Evolutionary conservation across 306 rosid species (phyloP).

Genomic region (Quillaja saponaria): DNA sequence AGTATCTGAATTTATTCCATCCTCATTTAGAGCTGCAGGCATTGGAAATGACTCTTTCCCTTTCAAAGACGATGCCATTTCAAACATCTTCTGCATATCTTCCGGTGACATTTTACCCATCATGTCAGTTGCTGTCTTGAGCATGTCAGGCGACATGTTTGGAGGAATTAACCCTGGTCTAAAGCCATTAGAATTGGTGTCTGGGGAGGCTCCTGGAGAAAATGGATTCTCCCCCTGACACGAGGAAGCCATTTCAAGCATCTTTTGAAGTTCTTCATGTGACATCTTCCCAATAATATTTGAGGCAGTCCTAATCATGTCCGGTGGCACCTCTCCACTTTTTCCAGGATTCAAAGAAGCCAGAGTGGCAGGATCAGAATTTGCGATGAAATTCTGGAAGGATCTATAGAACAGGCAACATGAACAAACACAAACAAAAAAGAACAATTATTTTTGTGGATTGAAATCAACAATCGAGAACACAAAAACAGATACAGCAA

Average conservation of each 20-base stretch:
- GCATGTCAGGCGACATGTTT: conserved; percentile 75
- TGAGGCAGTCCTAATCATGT: conserved; percentile 80
- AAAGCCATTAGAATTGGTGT: conserved; percentile 37
- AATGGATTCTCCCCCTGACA: conserved; percentile 56
- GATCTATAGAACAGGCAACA: conserved; percentile 50
- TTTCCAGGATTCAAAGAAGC: conserved; percentile 69
- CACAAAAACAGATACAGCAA: not conserved
- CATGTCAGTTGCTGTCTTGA: conserved; percentile 82
- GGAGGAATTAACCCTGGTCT: conserved; percentile 61
- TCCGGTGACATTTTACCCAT: conserved; percentile 78
- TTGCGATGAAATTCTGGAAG: conserved; percentile 77
- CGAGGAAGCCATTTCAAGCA: conserved; percentile 84
- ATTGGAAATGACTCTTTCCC: conserved; percentile 54
- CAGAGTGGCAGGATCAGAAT: conserved; percentile 63
- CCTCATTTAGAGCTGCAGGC: conserved; percentile 34
- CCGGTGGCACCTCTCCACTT: conserved; percentile 63
- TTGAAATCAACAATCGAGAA: conserved; percentile 8
- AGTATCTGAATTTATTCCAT: conserved; percentile 37
- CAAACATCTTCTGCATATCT: conserved; percentile 88
- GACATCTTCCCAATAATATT: conserved; percentile 83
- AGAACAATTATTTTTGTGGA: conserved; percentile 4
- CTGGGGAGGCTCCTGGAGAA: conserved; percentile 46
- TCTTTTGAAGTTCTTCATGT: conserved; percentile 74
- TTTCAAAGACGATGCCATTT: conserved; percentile 67
- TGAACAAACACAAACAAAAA: conserved; percentile 6